Base-by-base conservation (phyloP, 257 asterid species). In the Solanum ossicruentum region DNA sequence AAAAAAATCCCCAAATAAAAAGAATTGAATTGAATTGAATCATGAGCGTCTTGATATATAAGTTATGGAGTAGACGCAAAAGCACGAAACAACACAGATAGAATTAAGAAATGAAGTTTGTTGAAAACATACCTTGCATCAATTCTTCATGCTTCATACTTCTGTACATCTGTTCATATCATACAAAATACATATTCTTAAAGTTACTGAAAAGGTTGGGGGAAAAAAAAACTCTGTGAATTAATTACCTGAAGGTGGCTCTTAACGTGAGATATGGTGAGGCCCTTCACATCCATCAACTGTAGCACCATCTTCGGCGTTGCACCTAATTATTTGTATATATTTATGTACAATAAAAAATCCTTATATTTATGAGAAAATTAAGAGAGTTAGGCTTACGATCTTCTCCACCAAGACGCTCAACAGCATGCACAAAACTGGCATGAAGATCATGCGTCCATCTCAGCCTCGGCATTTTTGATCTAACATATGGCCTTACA, bases 281-380 rank as follows among this genome's bases (percentile, higher is more conserved):
- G 84, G 81, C 93, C 98, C 85, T 89, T 91, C 85, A 92, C 95
- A 89, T 91, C 91, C 98, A 94, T 94, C 93, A 93, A 21, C 71
- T 92, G 95, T 32, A 91, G 85, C 88, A 94, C 94, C 93, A 91
- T 91, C 89, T 94, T 94, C 21, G 98, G 98, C 17, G 97, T 93
- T 83, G 98, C 98, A 84, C 96, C 97, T 93, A 18, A 45, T 21
- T 54, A 67, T 16, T 26, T 5, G 15, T 7, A 36, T 36, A 36
- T 36, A 13, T 23, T 36, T 20, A 61, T 57, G 58, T 21, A 49
- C 15, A 82, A 52, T 36, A 41, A 70, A 72, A 28, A 28, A 28
- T 28, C 2, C 32, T 28, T 28, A 36, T 36, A 36, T 36, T 36
- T 36, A 36, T 36, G 39, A 36, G 39, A 36, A 36, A 36, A 36